Base-by-base conservation (phyloP, 129 eudicot species). In the Flaveria ramosissima region DNA sequence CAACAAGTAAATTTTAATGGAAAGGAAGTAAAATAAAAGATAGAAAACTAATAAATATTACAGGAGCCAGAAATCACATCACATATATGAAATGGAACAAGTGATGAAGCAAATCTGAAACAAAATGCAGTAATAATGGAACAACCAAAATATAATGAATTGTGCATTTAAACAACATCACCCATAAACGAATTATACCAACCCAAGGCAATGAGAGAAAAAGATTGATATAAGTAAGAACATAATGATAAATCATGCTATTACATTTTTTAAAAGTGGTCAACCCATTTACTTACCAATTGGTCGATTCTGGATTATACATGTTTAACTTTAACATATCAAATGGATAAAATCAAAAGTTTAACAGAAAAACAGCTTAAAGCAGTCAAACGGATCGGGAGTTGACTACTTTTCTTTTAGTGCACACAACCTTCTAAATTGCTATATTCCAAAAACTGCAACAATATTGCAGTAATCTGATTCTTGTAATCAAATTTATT, bases 211-310 rank as follows among this genome's bases (percentile, higher is more conserved):
- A 16, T 36, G 51, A 17, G 23, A 43, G 30, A 59, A 55, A 55
- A 13, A 7, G 56, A 57, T 15, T 42, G 42, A 36, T 8, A 36
- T 8, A 2, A 36, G 23, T 51, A 45, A n/a, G 15, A 27, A 24
- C 3, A 30, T 9, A 15, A 32, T 48, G 19, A 62, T 63, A 75
- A 24, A 64, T 64, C 71, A 56, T 70, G 52, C n/a, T 60, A 70
- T 7, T 50, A 70, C 75, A 7, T 9, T 26, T 50, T 26, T 26
- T n/a, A 9, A 4, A 14, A 11, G 64, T 7, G 43, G 11, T 45
- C 7, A 36, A 12, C n/a, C 53, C 19, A 45, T 43, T 41, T 68
- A 68, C 73, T 68, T 43, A 45, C 20, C 26, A 43, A 45, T 17
- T 1, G n/a, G 10, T 43, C 5, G 39, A 43, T 59, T 56, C 9